These are phyloP conservation scores for Thielaviopsis musarum DNA, from an alignment of 2,329 filamentous ascomycete genomes.

Conservation along the genomic window DNA sequence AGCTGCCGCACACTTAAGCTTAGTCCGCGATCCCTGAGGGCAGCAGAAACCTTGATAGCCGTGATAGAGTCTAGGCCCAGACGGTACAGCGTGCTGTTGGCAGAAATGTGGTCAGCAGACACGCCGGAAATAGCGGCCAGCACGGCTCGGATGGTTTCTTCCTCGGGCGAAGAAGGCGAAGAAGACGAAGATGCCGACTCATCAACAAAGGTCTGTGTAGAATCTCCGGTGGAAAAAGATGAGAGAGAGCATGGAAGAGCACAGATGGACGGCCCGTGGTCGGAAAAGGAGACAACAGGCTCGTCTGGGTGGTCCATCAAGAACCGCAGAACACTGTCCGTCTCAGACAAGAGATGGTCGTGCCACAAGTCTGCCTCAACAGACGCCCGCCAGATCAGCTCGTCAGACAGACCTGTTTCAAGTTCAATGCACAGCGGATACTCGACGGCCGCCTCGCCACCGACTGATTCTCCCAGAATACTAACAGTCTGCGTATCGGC, in stretches of 20 bases:
- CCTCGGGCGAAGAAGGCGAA: neutral
- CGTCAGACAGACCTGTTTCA: conserved; percentile 36
- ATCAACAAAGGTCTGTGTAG: conserved; percentile 22
- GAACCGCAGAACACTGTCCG: conserved; percentile 29
- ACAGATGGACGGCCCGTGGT: neutral
- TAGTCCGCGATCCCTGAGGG: conserved; percentile 48
- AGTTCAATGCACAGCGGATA: conserved; percentile 73
- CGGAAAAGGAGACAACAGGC: neutral
- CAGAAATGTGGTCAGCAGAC: conserved; percentile 37
- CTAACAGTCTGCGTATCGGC: neutral
- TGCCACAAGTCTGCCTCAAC: conserved; percentile 42
- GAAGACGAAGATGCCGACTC: neutral
- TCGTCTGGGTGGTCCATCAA: neutral
- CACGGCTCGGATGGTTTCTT: conserved; percentile 25
- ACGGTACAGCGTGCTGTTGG: conserved; percentile 55
- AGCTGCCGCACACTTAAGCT: conserved; percentile 53
- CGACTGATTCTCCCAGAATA: neutral
- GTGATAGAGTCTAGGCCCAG: conserved; percentile 85
- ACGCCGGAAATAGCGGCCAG: conserved; percentile 44
- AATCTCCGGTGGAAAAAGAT: neutral
- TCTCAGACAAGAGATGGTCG: conserved; percentile 32
- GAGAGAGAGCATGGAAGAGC: neutral
- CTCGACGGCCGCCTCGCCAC: conserved; percentile 42
- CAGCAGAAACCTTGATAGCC: conserved; percentile 63
- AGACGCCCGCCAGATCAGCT: conserved; percentile 54